These are phyloP conservation scores for Boletellus ananiceps DNA, from an alignment of 768 basidiomycete species.

Conservation along the genomic window DNA sequence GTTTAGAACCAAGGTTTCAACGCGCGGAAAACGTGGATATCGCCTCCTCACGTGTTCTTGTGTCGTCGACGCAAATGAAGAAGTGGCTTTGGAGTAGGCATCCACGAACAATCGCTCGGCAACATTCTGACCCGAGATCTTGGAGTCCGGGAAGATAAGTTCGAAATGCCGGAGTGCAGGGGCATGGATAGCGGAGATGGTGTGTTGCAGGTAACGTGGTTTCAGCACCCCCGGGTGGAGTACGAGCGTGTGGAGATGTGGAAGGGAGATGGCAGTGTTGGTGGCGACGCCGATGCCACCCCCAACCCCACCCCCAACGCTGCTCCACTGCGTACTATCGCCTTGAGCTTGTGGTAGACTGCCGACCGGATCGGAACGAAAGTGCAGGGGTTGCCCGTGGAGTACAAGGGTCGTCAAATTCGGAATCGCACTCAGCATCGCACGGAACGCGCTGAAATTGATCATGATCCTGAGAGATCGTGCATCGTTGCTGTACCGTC, in stretches of 20 bases:
- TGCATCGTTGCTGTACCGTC: slow-evolving; percentile 25
- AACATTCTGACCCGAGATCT: slow-evolving; percentile 24
- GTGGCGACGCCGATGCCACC: neutral
- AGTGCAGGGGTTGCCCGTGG: slow-evolving; percentile 28
- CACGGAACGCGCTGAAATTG: slow-evolving; percentile 24
- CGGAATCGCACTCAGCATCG: slow-evolving; percentile 22
- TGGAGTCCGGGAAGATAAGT: slow-evolving; percentile 31
- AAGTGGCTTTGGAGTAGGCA: neutral
- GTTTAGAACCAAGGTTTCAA: slow-evolving; percentile 25
- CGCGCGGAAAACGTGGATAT: slow-evolving; percentile 24
- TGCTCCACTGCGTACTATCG: neutral
- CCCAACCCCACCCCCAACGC: neutral
- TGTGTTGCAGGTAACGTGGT: slow-evolving; percentile 30
- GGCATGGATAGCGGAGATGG: slow-evolving; percentile 25
- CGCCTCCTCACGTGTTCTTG: neutral
- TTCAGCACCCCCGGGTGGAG: slow-evolving; percentile 29
- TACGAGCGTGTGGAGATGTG: slow-evolving; percentile 27
- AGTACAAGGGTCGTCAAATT: slow-evolving; percentile 24
- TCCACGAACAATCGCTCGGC: slow-evolving; percentile 24
- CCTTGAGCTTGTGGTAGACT: slow-evolving; percentile 3
- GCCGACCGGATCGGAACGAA: slow-evolving; percentile 15
- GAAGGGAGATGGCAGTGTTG: slow-evolving; percentile 15
- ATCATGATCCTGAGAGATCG: slow-evolving; percentile 28
- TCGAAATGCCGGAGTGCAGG: slow-evolving; percentile 30
- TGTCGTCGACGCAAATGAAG: no score